Evolutionary conservation across 2,329 filamentous ascomycete species (phyloP), one percentile per base, ranked within the genome.

Genomic region (Clonostachys sp.): DNA sequence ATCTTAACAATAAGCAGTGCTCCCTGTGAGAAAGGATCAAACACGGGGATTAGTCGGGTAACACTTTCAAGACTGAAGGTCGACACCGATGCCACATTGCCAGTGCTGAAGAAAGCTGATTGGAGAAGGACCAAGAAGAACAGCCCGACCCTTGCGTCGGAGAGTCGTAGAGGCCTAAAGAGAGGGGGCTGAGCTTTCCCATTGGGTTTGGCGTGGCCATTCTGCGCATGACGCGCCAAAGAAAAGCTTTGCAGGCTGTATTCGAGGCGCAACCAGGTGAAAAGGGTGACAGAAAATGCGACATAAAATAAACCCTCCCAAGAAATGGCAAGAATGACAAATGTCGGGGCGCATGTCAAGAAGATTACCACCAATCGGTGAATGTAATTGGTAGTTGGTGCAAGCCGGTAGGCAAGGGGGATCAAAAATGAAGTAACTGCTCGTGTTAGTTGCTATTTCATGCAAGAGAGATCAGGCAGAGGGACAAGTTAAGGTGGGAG

Each of bases 251-350:
- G 47, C 9, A 92, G 80, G 47, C 81, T 83, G 62, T 95, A 87
- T 65, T 99, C 94, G 2, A 99, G 77, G n/a, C 85, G 83, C 34
- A 96, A 89, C 94, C 94, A 99, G 47, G 85, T 84, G 45, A 96
- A 76, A 6, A 99, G 72, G 18, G 86, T 88, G 46, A 87, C 73
- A 60, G 85, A 91, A 67, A 96, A 99, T 12, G 86, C 83, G 50
- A 96, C 82, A 67, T 97, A 99, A 66, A 99, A 99, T 3, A 99
- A 77, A 0, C 92, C 92, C 66, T 99, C 94, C 69, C 95, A 99
- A 1, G 92, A 96, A 57, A 97, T 96, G 8, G 91, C 95, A 45
- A 99, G 81, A 59, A 99, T 92, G 61, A 99, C 87, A 67, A 97
- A 99, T 2, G 87, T 87, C 0, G 94, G 94, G 0, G 92, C 87